Base-by-base conservation (phyloP, 164 flowering plant genomes). In the Magnolia changhungtana region DNA sequence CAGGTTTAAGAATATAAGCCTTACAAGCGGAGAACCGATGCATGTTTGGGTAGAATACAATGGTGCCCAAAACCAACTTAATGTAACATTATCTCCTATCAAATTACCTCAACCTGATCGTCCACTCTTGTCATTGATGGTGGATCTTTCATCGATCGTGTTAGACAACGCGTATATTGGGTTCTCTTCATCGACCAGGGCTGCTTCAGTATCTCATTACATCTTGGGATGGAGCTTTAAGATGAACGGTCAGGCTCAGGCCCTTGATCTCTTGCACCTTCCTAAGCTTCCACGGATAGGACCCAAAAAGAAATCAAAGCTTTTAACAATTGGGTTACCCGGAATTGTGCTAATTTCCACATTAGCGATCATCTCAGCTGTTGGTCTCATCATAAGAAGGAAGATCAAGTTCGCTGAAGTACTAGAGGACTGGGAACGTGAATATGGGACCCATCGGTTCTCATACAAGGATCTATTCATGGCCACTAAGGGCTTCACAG, bases 21-120 rank as follows among this genome's bases (percentile, higher is more conserved):
- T 86, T 8, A 63, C 9, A 31, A 81, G 82, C 58, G 85, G 83
- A n/a, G 67, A 73, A 5, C 77, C 82, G 21, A 68, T 74, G 10
- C 75, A 71, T 21, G 68, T 71, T 23, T 79, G 81, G 81, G 55
- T 79, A 72, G 78, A 79, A 4, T 80, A 73, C 20, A 14, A 76
- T 68, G 82, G 76, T 14, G 11, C 1, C 7, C 63, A 76, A 29
- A 72, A 77, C 50, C 74, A n/a, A 2, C 67, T 77, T 9, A 65
- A 74, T n/a, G 80, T 80, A 5, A 80, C 82, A 2, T 19, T 80
- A 23, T 14, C 78, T 14, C 80, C 80, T 16, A 7, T 70, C 7
- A 8, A 55, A 2, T 50, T 27, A 5, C 69, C 77, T 0, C 74
- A 74, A 64, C 79, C 79, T 8, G 31, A 20, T 18, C 49, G 67